Percentiles rank a stretch among this genome's conserved stretches.
Conservation (phyloP, 179 eudicot genomes). For the Pouteria campechiana region DNA sequence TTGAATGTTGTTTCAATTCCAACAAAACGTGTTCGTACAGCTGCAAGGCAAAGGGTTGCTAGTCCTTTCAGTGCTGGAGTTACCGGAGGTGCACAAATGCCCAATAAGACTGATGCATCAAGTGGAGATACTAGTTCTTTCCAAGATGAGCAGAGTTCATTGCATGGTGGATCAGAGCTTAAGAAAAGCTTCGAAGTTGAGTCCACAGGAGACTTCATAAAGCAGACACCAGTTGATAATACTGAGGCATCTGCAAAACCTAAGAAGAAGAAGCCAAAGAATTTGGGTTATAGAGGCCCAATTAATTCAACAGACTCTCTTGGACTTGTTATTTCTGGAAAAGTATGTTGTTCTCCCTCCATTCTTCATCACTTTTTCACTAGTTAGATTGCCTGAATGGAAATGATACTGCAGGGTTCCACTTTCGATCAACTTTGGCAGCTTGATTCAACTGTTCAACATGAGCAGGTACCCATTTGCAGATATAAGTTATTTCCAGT, state of each 20-base stretch:
- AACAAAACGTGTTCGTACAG: conserved; percentile 85
- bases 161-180: conserved; percentile 46
- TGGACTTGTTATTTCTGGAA: not conserved
- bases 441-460: conserved; percentile 46
- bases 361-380: not conserved
- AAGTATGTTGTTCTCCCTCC: not conserved
- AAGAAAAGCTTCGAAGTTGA: conserved; percentile 73
- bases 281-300: conserved; percentile 33
- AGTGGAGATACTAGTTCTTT: conserved; percentile 94
- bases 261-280: conserved; percentile 73
- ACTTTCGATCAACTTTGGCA: conserved; percentile 69
- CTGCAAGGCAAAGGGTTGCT: conserved; percentile 71
- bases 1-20: conserved; percentile 63
- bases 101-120: conserved; percentile 65
- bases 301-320: not conserved
- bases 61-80: conserved; percentile 55
- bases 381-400: not conserved
- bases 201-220: conserved; percentile 56
- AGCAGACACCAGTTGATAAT: conserved; percentile 55
- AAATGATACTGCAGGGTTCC: conserved; percentile 36
- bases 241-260: conserved; percentile 49
- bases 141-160: conserved; percentile 79
- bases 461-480: conserved; percentile 83
- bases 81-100: conserved; percentile 38
- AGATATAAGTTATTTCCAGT: too few relatives aligned